These are phyloP conservation scores for Neltuma alba DNA, from an alignment of 306 rosid species.

Conservation along the genomic window DNA sequence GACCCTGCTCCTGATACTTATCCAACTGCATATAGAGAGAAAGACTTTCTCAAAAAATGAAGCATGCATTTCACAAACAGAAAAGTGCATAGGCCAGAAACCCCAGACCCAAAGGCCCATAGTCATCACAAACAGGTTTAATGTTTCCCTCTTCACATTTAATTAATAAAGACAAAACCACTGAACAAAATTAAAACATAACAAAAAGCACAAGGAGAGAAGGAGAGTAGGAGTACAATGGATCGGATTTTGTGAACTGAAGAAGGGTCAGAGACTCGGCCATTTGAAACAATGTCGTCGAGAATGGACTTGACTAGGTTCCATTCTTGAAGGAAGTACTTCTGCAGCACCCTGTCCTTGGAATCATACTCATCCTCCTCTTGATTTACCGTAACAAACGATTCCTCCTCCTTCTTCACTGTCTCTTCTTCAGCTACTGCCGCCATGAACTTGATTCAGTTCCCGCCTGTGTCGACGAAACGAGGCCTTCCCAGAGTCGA, in stretches of 20 bases:
- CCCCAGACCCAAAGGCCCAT: background rate
- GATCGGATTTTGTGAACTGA: conserved; percentile 82
- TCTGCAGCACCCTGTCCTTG: conserved; percentile 79
- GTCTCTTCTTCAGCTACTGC: conserved; percentile 21
- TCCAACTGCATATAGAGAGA: conserved; percentile 66
- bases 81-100: background rate
- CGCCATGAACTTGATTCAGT: conserved; percentile 26
- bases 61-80: background rate
- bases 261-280: conserved; percentile 61
- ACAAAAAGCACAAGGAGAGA: background rate
- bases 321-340: conserved; percentile 96
- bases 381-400: conserved; percentile 34
- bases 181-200: background rate
- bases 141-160: background rate
- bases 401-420: conserved; percentile 37
- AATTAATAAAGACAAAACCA: background rate
- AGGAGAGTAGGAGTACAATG: conserved; percentile 55
- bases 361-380: conserved; percentile 82
- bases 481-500: background rate
- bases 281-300: conserved; percentile 69
- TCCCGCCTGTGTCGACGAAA: conserved; percentile 23
- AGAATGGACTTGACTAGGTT: conserved; percentile 72
- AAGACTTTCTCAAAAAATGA: background rate
- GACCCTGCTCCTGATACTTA: conserved; percentile 97
- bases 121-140: background rate